Conservation (phyloP, 2,329 filamentous ascomycete genomes). For the Dactylellina haptotyla region DNA sequence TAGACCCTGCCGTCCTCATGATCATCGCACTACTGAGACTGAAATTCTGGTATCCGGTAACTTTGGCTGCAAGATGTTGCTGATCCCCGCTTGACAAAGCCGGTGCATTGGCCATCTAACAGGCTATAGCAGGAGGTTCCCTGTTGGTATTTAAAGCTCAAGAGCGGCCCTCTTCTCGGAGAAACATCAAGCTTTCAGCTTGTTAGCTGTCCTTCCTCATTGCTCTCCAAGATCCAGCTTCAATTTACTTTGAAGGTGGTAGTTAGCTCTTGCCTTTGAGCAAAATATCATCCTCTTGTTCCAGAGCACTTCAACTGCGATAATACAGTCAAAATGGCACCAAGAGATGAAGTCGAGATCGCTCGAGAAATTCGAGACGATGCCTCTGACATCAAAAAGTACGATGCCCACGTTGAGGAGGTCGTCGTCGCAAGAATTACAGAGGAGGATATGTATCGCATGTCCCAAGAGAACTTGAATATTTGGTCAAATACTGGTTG, state of each 20-base stretch:
- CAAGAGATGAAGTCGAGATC: slow-evolving; percentile 54
- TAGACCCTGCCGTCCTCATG: slow-evolving; percentile 36
- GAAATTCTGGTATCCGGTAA: slow-evolving; percentile 18
- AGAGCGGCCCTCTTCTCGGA: slow-evolving; percentile 10
- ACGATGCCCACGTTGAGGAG: slow-evolving; percentile 62
- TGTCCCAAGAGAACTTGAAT: slow-evolving; percentile 63
- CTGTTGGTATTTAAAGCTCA: slow-evolving; percentile 44
- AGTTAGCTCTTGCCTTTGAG: slow-evolving; percentile 11
- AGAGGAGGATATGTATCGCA: slow-evolving; percentile 64
- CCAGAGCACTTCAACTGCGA: background rate
- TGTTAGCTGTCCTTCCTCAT: slow-evolving; percentile 16
- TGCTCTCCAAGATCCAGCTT: slow-evolving; percentile 26
- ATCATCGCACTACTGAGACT: slow-evolving; percentile 22
- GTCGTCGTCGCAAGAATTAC: slow-evolving; percentile 64
- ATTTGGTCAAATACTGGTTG: slow-evolving; percentile 63
- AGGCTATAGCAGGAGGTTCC: slow-evolving; percentile 21
- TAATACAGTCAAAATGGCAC: slow-evolving; percentile 31
- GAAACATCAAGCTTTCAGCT: slow-evolving; percentile 28
- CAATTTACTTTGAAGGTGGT: slow-evolving; percentile 48
- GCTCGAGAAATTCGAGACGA: slow-evolving; percentile 59
- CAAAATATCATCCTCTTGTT: background rate
- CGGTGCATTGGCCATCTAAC: slow-evolving; percentile 15
- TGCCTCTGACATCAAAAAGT: slow-evolving; percentile 58
- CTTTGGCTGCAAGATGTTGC: slow-evolving; percentile 18
- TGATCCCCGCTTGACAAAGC: slow-evolving; percentile 28